These are phyloP conservation scores for Biancaea sappan DNA, from an alignment of 306 rosid genomes.

Conservation along the genomic window DNA sequence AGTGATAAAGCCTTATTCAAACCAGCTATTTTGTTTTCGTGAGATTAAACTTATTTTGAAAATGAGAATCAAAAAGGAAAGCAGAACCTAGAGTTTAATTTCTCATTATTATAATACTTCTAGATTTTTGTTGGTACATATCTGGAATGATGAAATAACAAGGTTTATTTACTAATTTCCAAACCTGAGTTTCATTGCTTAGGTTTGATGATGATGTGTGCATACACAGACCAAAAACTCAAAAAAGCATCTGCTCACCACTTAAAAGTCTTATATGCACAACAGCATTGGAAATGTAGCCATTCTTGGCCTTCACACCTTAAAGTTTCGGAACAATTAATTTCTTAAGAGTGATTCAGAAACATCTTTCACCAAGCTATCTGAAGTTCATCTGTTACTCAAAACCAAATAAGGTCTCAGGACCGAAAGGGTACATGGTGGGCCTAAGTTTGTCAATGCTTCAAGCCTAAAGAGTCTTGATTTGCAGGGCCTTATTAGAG, in stretches of 20 bases:
- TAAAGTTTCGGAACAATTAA: not conserved
- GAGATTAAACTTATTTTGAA: not conserved
- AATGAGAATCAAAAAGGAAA: not conserved
- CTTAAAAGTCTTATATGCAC: not conserved
- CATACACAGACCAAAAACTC: too few relatives aligned
- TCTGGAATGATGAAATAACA: slow-evolving; percentile 11
- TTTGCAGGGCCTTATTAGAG: not conserved
- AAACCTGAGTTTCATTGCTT: not conserved
- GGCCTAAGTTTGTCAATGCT: not conserved
- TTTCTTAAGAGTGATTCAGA: not conserved
- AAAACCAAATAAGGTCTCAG: not conserved
- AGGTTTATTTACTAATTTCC: not conserved
- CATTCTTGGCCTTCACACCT: not conserved
- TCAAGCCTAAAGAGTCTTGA: not conserved
- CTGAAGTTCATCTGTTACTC: not conserved
- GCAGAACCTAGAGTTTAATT: not conserved
- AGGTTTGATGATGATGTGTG: too few relatives aligned
- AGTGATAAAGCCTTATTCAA: too few relatives aligned
- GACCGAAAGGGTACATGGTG: not conserved
- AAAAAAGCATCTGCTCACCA: not conserved
- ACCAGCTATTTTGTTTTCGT: not conserved
- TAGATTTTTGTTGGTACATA: not conserved
- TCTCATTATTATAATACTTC: not conserved
- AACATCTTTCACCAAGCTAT: not conserved
- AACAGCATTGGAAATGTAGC: not conserved